Base-by-base conservation (phyloP, 352 stramenopile genomes). In the Pythium pyrilobum region DNA sequence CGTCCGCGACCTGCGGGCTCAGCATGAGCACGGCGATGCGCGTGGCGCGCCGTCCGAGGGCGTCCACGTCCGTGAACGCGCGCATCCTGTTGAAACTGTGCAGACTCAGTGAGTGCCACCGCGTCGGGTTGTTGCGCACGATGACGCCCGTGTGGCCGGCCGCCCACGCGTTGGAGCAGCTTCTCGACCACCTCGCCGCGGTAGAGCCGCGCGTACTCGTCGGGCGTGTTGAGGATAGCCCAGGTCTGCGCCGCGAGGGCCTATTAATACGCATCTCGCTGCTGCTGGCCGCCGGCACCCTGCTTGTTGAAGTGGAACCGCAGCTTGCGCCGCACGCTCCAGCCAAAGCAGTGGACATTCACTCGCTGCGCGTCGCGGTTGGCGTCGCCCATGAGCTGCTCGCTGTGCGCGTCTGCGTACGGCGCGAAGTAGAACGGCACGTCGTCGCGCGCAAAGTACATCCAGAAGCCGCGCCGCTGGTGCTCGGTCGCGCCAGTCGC, bases 361-460 rank as follows among this genome's bases (percentile, higher is more conserved):
- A 59, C 62, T 11, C 28, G 41, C 29, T 66, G 62, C 18, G 67
- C 66, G 4, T 51, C 65, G 45, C 28, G 64, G 66, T 41, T 60
- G 67, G 18, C 59, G 49, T 51, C n/a, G 12, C 48, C 44, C 41
- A 76, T 59, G 32, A 71, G 47, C 23, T 31, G 48, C 41, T 69
- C 66, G 41, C 57, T 67, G 5, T 45, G 55, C n/a, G 29, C 27
- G 1, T 36, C 33, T 5, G 66, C 23, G 48, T 74, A 73, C 16
- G 64, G 61, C 41, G 69, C 70, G 41, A 67, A 79, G 64, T 71
- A 79, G 49, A 79, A 76, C 7, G 70, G 70, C 33, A 66, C 60
- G 21, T 67, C 64, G 40, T 79, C 67, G 12, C 62, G 53, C 32
- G 59, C 62, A 40, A 79, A 79, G 38, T 67, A 71, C 15, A 63